Base-by-base conservation (phyloP, 164 flowering plant species). In the Annona squamosa region DNA sequence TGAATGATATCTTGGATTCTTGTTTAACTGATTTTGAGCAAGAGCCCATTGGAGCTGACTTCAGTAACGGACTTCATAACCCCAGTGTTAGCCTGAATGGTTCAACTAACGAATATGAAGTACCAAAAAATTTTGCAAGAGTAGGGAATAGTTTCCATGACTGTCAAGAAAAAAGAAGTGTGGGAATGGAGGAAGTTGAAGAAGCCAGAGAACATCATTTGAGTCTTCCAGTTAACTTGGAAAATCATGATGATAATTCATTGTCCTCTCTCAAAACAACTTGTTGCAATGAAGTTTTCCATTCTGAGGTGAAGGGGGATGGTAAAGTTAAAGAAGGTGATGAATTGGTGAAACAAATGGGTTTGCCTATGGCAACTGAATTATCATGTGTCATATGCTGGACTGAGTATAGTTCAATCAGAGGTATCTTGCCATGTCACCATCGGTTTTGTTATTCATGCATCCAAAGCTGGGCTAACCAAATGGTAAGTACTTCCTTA, bases 371-470 rank as follows among this genome's bases (percentile, higher is more conserved):
- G 72, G 74, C 92, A 70, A 16, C 63, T 69, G 90, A 87, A 45
- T 72, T 89, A 75, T 92, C 99, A 16, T 96, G 98, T 80, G 95
- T 90, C 42, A 96, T 96, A 78, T 96, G 98, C 68, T 92, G 89
- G 91, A 90, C 97, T 46, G 94, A 92, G 69, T 96, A 85, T 79
- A 88, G 95, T 81, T 79, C 88, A 48, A 85, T 86, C 18, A 86
- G 97, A 75, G 99, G 99, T 2, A 78, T 91, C 57, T 84, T 96
- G 80, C 90, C 91, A 42, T 96, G 99, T 77, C 97, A 97, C 7
- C 99, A 96, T 82, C 90, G 95, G 37, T 96, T 93, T 77, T 96
- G 99, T 81, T 96, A 85, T 84, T 79, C 90, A 63, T 96, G 99
- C 86, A 96, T 96, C 73, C 86, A 87, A 79, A 71, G 74, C 72